These are phyloP conservation scores for Hortaea werneckii DNA, from an alignment of 2,329 filamentous ascomycete genomes.

Conservation along the genomic window DNA sequence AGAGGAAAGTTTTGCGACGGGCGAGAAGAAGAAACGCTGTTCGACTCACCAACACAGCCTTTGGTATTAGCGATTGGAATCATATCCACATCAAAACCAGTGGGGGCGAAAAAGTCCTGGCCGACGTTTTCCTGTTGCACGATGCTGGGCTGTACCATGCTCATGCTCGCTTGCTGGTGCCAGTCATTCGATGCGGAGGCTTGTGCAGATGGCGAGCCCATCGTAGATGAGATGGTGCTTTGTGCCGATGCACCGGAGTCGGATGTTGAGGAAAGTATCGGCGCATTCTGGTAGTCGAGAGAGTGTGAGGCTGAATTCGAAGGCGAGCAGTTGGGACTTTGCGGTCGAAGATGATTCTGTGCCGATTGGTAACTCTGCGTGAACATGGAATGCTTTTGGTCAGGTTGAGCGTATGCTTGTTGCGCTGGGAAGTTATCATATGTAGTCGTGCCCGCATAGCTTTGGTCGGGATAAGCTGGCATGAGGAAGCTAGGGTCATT, in stretches of 20 bases:
- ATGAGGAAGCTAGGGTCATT: constrained; percentile 20
- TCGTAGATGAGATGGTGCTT: constrained; percentile 39
- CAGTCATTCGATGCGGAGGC: constrained; percentile 51
- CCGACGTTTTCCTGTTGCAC: constrained; percentile 45
- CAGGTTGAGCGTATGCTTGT: constrained; percentile 23
- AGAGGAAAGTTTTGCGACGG: constrained; percentile 14
- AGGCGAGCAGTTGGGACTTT: constrained; percentile 34
- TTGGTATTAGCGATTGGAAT: constrained; percentile 36
- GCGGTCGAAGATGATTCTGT: constrained; percentile 27
- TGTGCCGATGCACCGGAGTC: constrained; percentile 41
- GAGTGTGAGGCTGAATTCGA: constrained; percentile 34
- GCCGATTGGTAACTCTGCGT: constrained; percentile 26
- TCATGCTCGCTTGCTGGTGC: constrained; percentile 35
- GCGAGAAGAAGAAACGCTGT: constrained; percentile 28
- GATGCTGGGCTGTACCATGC: constrained; percentile 51
- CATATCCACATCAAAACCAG: constrained; percentile 45
- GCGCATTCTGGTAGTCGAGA: constrained; percentile 36
- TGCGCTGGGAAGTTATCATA: constrained; percentile 29
- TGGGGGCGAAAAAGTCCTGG: constrained; percentile 44
- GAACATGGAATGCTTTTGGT: constrained; percentile 28
- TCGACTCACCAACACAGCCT: constrained; percentile 42
- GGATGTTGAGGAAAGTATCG: constrained; percentile 38
- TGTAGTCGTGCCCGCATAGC: constrained; percentile 20
- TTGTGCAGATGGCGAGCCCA: constrained; percentile 47
- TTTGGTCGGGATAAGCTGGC: constrained; percentile 15